A percentile compares a stretch with the other conserved stretches of the same genome.
These are phyloP conservation scores for Cinnamomum micranthum DNA, from an alignment of 164 flowering plant species.

Conservation along the genomic window DNA sequence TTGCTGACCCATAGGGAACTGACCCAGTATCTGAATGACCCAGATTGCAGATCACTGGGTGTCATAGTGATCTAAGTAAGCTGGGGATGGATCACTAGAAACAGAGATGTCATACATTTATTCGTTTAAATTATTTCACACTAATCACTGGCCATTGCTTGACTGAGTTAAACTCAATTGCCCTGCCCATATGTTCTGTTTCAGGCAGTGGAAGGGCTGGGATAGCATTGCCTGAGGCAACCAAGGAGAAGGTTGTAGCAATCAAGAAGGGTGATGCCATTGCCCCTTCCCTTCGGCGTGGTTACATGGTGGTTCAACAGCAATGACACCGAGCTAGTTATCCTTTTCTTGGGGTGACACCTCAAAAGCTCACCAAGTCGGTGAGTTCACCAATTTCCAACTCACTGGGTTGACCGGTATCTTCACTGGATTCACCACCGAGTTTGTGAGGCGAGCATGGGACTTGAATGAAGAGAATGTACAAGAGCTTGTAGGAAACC, in stretches of 20 bases:
- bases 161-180: no score
- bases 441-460: conserved; percentile 75
- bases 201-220: conserved; percentile 73
- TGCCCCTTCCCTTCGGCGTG: conserved; percentile 78
- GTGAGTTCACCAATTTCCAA: conserved; percentile 66
- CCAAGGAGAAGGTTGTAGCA: conserved; percentile 63
- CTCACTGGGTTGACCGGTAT: conserved; percentile 65
- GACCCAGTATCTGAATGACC: no score
- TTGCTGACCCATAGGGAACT: no score
- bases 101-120: no score
- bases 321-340: conserved; percentile 59
- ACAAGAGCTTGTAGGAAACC: conserved; percentile 49
- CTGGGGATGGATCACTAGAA: no score
- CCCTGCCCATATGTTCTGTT: not conserved
- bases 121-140: no score
- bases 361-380: conserved; percentile 60
- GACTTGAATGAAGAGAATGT: conserved; percentile 49
- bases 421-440: conserved; percentile 73
- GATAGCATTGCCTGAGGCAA: conserved; percentile 57
- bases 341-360: conserved; percentile 82
- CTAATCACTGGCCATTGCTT: no score
- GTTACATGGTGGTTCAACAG: conserved; percentile 87
- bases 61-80: no score
- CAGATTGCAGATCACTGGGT: no score
- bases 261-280: conserved; percentile 81